Percentiles rank a stretch among this genome's conserved stretches.
These are phyloP conservation scores for Dactylella cylindrospora DNA, from an alignment of 2,329 filamentous ascomycete species.

Conservation along the genomic window DNA sequence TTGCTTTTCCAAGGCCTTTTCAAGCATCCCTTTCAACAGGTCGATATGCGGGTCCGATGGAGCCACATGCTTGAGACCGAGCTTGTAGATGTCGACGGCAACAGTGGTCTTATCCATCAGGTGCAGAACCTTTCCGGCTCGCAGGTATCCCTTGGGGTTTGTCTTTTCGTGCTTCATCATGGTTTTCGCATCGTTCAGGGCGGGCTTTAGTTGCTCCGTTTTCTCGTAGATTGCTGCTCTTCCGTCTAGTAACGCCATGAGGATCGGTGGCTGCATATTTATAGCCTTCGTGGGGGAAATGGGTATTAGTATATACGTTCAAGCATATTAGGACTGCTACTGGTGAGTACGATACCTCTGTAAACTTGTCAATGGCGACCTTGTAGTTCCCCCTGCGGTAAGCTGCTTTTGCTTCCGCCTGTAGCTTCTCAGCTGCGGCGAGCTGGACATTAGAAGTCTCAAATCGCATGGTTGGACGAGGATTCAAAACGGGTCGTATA, in stretches of 20 bases:
- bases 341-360: constrained; percentile 28
- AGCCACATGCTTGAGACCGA: constrained; percentile 60
- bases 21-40: constrained; percentile 53
- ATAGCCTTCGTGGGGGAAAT: no score
- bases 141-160: constrained; percentile 54
- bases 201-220: constrained; percentile 28
- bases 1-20: constrained; percentile 54
- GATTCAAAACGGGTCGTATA: neutral
- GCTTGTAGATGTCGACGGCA: constrained; percentile 61
- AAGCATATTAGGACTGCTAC: neutral
- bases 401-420: constrained; percentile 37
- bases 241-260: constrained; percentile 42
- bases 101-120: constrained; percentile 57
- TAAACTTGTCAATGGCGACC: constrained; percentile 43
- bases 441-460: constrained; percentile 37
- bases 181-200: constrained; percentile 46
- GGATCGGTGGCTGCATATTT: constrained; percentile 42
- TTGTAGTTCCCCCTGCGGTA: constrained; percentile 44
- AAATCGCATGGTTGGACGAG: constrained; percentile 12
- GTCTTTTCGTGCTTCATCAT: constrained; percentile 47
- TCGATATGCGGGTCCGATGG: constrained; percentile 50
- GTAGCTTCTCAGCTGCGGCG: constrained; percentile 43
- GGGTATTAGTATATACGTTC: neutral
- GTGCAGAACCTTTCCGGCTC: constrained; percentile 53
- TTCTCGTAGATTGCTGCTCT: constrained; percentile 47